Conservation (phyloP, 495 filamentous ascomycete species). For the Daldinia decipiens region DNA sequence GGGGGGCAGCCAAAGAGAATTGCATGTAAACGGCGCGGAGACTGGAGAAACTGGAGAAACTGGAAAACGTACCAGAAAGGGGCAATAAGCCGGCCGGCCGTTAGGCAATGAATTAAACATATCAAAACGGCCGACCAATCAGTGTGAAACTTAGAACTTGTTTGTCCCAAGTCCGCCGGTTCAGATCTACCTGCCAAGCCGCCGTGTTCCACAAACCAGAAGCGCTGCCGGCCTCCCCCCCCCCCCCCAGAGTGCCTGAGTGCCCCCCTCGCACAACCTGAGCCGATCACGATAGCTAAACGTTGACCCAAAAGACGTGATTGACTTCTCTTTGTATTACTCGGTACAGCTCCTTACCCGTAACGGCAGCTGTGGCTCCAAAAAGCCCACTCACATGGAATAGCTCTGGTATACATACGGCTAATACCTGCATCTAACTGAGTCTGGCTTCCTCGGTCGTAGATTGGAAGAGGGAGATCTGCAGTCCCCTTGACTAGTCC, state of each 20-base stretch:
- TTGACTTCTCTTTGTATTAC: conserved; percentile 27
- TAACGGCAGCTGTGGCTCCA: conserved; percentile 36
- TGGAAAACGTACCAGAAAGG: conserved; percentile 21
- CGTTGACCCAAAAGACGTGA: conserved; percentile 33
- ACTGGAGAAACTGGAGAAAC: conserved; percentile 14
- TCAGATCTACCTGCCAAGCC: conserved; percentile 43
- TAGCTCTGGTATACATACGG: conserved; percentile 17
- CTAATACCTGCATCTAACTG: conserved; percentile 18
- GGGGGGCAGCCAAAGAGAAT: conserved; percentile 7
- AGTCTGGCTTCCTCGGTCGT: conserved; percentile 31
- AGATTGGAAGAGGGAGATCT: conserved; percentile 33
- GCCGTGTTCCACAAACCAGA: conserved; percentile 36
- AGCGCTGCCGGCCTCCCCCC: conserved; percentile 24
- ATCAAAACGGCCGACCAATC: conserved; percentile 33
- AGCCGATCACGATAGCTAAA: conserved; percentile 38
- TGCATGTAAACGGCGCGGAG: conserved; percentile 18
- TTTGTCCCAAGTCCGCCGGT: conserved; percentile 31
- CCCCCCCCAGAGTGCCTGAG: too few relatives aligned
- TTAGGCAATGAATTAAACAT: conserved; percentile 32
- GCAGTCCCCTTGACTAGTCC: conserved; percentile 27
- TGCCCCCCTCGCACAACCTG: conserved; percentile 34
- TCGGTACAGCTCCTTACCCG: conserved; percentile 26
- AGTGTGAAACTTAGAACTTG: conserved; percentile 23
- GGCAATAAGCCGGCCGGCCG: conserved; percentile 22
- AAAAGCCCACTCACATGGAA: conserved; percentile 31